phyloP scores from a whole-genome alignment of 1,284 basidiomycete species.

The Rhizoctonia solani region DNA sequence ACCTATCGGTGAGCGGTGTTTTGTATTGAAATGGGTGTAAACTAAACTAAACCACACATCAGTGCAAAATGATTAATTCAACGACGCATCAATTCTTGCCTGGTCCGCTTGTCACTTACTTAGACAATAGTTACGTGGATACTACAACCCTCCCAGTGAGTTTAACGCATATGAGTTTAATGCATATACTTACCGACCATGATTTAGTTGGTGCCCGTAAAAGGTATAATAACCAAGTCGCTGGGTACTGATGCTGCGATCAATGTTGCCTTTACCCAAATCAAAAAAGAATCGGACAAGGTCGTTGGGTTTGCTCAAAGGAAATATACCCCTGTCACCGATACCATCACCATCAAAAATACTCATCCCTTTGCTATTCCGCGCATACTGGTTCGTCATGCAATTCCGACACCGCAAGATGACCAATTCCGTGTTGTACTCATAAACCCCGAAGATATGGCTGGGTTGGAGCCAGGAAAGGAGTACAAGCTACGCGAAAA shows the following conservation, averaged over 20 bases:
- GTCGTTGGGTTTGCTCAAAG: constrained; percentile 25
- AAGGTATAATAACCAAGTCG: constrained; percentile 51
- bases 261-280: constrained; percentile 55
- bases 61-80: constrained; percentile 31
- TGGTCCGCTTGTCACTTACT: constrained; percentile 34
- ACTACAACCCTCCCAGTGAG: constrained; percentile 27
- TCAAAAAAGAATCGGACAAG: constrained; percentile 37
- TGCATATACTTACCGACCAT: constrained; percentile 42
- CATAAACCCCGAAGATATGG: constrained; percentile 54
- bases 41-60: constrained; percentile 37
- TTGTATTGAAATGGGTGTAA: neutral
- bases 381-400: constrained; percentile 55
- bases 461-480: constrained; percentile 54
- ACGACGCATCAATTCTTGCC: constrained; percentile 32
- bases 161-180: neutral
- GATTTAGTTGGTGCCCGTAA: constrained; percentile 45
- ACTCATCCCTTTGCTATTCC: constrained; percentile 52
- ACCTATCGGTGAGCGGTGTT: constrained; percentile 36
- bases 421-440: constrained; percentile 53
- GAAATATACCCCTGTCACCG: constrained; percentile 44
- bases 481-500: constrained; percentile 48
- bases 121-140: constrained; percentile 38
- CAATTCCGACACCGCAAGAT: constrained; percentile 51
- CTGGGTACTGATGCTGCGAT: constrained; percentile 58
- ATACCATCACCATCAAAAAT: constrained; percentile 55